phyloP scores from a whole-genome alignment of 352 stramenopile genomes.

The Globisporangium paroecandrum region DNA sequence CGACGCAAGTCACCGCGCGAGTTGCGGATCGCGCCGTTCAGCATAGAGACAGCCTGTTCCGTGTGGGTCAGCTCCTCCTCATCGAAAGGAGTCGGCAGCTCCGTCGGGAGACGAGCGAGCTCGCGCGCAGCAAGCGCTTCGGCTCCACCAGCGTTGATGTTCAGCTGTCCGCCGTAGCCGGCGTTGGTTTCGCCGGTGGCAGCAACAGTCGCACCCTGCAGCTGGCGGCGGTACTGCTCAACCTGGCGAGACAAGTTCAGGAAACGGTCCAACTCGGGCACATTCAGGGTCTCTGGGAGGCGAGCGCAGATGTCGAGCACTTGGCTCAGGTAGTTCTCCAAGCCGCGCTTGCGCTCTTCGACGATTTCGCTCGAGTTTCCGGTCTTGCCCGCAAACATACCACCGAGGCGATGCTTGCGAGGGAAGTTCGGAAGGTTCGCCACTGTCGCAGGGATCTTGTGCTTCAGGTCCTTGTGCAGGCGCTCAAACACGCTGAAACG shows the following conservation, averaged over 20 bases:
- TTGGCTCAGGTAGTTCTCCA: slow-evolving; percentile 82
- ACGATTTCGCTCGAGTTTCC: slow-evolving; percentile 86
- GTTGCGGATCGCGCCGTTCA: slow-evolving; percentile 80
- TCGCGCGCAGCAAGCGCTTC: slow-evolving; percentile 80
- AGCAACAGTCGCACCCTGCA: slow-evolving; percentile 29
- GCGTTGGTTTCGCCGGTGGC: slow-evolving; percentile 18
- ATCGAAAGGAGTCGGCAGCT: slow-evolving; percentile 80
- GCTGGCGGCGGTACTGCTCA: slow-evolving; percentile 78
- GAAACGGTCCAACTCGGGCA: slow-evolving; percentile 84
- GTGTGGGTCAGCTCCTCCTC: slow-evolving; percentile 85
- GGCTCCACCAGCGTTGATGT: slow-evolving; percentile 63
- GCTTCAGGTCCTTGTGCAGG: slow-evolving; percentile 71
- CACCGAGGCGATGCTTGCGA: slow-evolving; percentile 80
- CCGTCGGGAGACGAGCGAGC: slow-evolving; percentile 71
- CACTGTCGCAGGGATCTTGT: slow-evolving; percentile 68
- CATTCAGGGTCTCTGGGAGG: slow-evolving; percentile 73
- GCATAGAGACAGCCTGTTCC: slow-evolving; percentile 72
- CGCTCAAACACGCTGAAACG: slow-evolving; percentile 71
- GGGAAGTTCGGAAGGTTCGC: slow-evolving; percentile 66
- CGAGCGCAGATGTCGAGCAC: slow-evolving; percentile 81
- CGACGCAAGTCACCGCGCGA: slow-evolving; percentile 75
- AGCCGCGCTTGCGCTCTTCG: slow-evolving; percentile 74
- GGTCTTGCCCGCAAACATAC: slow-evolving; percentile 81
- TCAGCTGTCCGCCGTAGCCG: slow-evolving; percentile 40
- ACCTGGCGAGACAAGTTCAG: slow-evolving; percentile 84